These are phyloP conservation scores for Quambalaria eucalypti DNA, from an alignment of 1,284 basidiomycete genomes.

Conservation along the genomic window DNA sequence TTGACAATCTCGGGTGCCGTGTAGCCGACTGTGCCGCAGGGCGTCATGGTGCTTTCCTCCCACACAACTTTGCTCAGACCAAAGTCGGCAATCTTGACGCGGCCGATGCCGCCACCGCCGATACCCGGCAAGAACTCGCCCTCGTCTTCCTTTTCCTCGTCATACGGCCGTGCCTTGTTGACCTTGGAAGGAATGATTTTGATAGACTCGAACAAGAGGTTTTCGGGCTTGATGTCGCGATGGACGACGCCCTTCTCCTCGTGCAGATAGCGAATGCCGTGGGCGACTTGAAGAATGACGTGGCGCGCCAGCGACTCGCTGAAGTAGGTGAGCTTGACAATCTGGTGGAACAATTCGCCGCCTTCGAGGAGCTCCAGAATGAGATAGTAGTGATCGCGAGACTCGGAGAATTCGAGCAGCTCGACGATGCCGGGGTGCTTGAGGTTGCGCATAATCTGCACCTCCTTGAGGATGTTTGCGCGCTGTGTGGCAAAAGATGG, in stretches of 20 bases:
- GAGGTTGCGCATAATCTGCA: constrained; percentile 96
- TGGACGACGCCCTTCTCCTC: constrained; percentile 97
- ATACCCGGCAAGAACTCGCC: constrained; percentile 84
- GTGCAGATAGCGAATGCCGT: constrained; percentile 89
- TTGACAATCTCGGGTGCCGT: constrained; percentile 99
- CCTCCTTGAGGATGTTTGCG: constrained; percentile 97
- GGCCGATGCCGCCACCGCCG: constrained; percentile 93
- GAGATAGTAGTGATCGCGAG: constrained; percentile 84
- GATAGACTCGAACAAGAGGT: constrained; percentile 87
- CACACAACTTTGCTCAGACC: constrained; percentile 96
- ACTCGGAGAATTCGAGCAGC: constrained; percentile 56
- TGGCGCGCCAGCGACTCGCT: constrained; percentile 66
- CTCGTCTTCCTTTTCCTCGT: constrained; percentile 98
- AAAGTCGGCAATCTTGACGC: constrained; percentile 98
- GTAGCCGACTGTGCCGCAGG: constrained; percentile 97
- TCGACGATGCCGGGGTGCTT: constrained; percentile 79
- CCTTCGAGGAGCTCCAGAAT: constrained; percentile 73
- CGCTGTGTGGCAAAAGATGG: constrained; percentile 57
- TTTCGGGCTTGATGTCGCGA: constrained; percentile 98
- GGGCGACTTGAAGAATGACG: constrained; percentile 92
- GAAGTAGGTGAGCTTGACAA: constrained; percentile 98
- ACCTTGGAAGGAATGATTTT: constrained; percentile 80
- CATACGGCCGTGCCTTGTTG: constrained; percentile 72
- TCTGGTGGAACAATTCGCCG: constrained; percentile 98
- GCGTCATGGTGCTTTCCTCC: constrained; percentile 98